These are phyloP conservation scores for Dothideomycetidae sp. DNA, from an alignment of 2,329 filamentous ascomycete species.

Conservation along the genomic window DNA sequence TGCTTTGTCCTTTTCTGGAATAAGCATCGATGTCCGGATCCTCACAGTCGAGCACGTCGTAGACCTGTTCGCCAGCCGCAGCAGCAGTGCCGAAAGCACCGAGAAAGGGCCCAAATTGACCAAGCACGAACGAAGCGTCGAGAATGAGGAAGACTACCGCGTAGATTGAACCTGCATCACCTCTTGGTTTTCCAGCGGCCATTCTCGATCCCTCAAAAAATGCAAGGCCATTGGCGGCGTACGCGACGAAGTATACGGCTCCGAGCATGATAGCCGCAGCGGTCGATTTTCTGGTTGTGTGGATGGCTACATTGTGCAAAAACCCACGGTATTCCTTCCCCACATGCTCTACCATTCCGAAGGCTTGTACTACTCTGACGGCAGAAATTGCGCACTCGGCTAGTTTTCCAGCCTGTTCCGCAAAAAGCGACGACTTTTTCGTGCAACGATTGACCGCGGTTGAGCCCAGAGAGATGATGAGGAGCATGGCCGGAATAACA, in stretches of 20 bases:
- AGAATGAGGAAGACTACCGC: conserved; percentile 51
- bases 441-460: conserved; percentile 28
- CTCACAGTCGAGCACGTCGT: conserved; percentile 30
- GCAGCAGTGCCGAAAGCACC: conserved; percentile 42
- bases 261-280: conserved; percentile 30
- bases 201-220: conserved; percentile 30
- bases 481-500: conserved; percentile 36
- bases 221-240: conserved; percentile 32
- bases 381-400: conserved; percentile 33
- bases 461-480: conserved; percentile 30
- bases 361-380: conserved; percentile 36
- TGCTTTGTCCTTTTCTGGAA: conserved; percentile 17
- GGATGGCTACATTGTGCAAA: conserved; percentile 22
- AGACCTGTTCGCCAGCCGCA: conserved; percentile 34
- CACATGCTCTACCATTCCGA: conserved; percentile 29
- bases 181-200: conserved; percentile 17
- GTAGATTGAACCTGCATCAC: conserved; percentile 39
- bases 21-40: conserved; percentile 26
- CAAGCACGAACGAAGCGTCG: conserved; percentile 49
- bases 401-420: conserved; percentile 30
- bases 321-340: conserved; percentile 25
- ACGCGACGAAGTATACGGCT: conserved; percentile 31
- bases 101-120: conserved; percentile 48
- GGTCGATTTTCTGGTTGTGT: conserved; percentile 29
- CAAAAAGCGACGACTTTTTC: conserved; percentile 24